phyloP scores from a whole-genome alignment of 2,329 filamentous ascomycete species.

The Zymoseptoria pseudotritici region DNA sequence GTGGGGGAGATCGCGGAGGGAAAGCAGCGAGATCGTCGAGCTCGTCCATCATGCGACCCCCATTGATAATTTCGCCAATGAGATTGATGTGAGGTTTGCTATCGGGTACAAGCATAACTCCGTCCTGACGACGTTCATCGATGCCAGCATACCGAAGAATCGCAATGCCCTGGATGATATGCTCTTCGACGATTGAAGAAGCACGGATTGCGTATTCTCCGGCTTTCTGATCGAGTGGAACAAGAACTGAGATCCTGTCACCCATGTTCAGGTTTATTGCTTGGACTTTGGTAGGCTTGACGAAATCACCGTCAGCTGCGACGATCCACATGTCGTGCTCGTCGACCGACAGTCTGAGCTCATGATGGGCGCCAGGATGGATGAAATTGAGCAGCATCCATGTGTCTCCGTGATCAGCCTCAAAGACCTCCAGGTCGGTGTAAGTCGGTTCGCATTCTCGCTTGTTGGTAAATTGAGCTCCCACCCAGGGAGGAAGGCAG shows the following conservation, averaged over 20 bases:
- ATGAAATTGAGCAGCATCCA: slow-evolving; percentile 15
- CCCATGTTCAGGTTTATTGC: slow-evolving; percentile 9
- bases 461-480: slow-evolving; percentile 11
- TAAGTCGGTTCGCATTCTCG: slow-evolving; percentile 12
- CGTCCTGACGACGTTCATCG: slow-evolving; percentile 3
- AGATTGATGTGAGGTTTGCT: slow-evolving; percentile 7
- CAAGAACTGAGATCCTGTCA: slow-evolving; percentile 12
- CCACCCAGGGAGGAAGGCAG: slow-evolving; percentile 8
- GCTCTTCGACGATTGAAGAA: slow-evolving; percentile 7
- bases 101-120: slow-evolving; percentile 7
- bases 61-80: slow-evolving; percentile 6
- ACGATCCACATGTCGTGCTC: slow-evolving; percentile 16
- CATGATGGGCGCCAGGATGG: slow-evolving; percentile 14
- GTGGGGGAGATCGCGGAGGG: slow-evolving; percentile 10
- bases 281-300: slow-evolving; percentile 11
- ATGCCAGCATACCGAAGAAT: slow-evolving; percentile 12
- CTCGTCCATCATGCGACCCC: slow-evolving; percentile 12
- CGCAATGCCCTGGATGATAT: slow-evolving; percentile 11
- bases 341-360: slow-evolving; percentile 15
- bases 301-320: slow-evolving; percentile 18
- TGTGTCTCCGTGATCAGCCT: slow-evolving; percentile 9
- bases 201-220: slow-evolving; percentile 12
- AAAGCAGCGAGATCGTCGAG: slow-evolving; percentile 11
- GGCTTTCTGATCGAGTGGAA: slow-evolving; percentile 12
- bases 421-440: slow-evolving; percentile 13